These are phyloP conservation scores for Eutrema yunnanense DNA, from an alignment of 345 rosid species.

Conservation along the genomic window DNA sequence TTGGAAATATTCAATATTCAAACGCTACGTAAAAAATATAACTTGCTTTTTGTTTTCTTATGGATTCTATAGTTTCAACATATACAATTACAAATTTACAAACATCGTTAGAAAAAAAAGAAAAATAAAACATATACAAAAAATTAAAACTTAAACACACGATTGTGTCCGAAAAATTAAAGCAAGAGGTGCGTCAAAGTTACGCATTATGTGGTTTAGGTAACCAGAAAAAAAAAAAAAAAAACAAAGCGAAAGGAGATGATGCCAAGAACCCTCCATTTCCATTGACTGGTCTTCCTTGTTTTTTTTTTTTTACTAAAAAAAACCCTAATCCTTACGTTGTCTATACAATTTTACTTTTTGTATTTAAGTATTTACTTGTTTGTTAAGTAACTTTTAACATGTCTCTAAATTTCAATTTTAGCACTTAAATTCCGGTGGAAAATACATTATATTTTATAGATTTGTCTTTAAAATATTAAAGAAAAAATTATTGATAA, in stretches of 20 bases:
- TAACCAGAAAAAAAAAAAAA: not conserved
- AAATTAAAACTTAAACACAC: not conserved
- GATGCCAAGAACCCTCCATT: constrained; percentile 9
- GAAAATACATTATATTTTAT: too few relatives aligned
- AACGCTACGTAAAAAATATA: not conserved
- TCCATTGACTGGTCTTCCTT: not conserved
- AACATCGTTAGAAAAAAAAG: too few relatives aligned
- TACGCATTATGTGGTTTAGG: constrained; percentile 25
- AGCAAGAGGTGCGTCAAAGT: constrained; percentile 11
- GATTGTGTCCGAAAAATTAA: not conserved
- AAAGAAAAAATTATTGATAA: not conserved
- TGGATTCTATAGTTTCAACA: not conserved
- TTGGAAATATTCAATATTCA: not conserved
- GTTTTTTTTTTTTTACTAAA: not conserved
- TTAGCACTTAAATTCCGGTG: not conserved
- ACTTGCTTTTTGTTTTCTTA: not conserved
- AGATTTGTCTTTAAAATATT: not conserved
- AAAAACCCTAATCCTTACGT: not conserved
- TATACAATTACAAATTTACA: too few relatives aligned
- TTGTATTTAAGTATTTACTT: not conserved
- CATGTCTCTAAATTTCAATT: not conserved
- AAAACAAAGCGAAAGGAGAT: not conserved
- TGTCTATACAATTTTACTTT: not conserved
- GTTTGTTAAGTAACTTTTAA: constrained; percentile 12
- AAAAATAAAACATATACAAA: not conserved